phyloP scores from a whole-genome alignment of 2,329 filamentous ascomycete species.

The Magnaporthiopsis incrustans region DNA sequence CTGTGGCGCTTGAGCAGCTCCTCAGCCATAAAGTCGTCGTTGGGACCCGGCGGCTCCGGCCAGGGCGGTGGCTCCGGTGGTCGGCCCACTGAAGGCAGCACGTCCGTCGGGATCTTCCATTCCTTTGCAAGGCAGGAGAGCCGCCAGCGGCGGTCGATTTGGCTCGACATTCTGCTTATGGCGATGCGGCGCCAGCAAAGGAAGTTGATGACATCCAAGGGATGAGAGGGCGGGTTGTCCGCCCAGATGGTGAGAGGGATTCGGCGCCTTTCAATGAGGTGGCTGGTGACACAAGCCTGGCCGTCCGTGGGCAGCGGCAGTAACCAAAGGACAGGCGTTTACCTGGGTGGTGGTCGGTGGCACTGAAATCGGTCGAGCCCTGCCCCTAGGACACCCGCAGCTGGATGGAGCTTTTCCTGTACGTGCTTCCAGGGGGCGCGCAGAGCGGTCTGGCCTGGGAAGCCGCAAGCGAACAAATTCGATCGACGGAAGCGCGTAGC shows the following conservation, averaged over 20 bases:
- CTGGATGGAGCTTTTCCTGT: background rate
- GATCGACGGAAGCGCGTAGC: background rate
- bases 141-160: constrained; percentile 34
- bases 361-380: background rate
- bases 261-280: background rate
- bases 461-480: background rate
- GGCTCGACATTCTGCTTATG: constrained; percentile 11
- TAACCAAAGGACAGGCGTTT: background rate
- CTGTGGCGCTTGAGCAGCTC: constrained; percentile 42
- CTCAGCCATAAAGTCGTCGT: constrained; percentile 46
- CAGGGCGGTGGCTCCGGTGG: constrained; percentile 27
- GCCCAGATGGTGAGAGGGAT: background rate
- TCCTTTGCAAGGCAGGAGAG: constrained; percentile 42
- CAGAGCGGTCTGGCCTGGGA: background rate
- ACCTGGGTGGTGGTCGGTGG: background rate
- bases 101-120: constrained; percentile 32
- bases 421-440: background rate
- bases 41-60: constrained; percentile 34
- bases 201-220: background rate
- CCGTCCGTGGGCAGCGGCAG: background rate
- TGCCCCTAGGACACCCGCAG: background rate
- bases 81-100: constrained; percentile 29
- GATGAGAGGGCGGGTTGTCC: background rate
- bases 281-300: background rate
- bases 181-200: background rate